A percentile compares a stretch with the other conserved stretches of the same genome.
Evolutionary conservation across 1,284 basidiomycete species (phyloP).

Genomic region (Cerrena zonata): DNA sequence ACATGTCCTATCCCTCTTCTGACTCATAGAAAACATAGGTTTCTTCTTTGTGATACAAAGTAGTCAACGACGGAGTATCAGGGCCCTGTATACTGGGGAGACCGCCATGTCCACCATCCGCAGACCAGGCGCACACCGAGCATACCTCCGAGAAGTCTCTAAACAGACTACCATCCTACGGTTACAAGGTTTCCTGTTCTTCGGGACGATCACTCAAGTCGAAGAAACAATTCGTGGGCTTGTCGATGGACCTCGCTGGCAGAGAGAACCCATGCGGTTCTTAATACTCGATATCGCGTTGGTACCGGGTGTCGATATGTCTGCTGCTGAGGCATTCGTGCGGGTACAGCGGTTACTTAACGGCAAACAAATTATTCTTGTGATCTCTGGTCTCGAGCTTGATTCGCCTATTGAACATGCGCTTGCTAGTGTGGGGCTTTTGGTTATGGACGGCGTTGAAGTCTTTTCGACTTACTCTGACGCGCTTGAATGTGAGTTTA

Average conservation of each 20-base stretch:
- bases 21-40: conserved; percentile 36
- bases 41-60: conserved; percentile 96
- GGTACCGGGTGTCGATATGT: conserved; percentile 90
- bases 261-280: conserved; percentile 81
- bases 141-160: conserved; percentile 86
- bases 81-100: conserved; percentile 74
- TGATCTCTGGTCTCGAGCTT: conserved; percentile 77
- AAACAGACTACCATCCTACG: conserved; percentile 87
- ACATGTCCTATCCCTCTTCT: not conserved
- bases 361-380: conserved; percentile 74
- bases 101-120: conserved; percentile 87
- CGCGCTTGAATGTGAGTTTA: conserved; percentile 82
- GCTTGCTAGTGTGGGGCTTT: conserved; percentile 68
- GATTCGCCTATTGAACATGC: conserved; percentile 67
- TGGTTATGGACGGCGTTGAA: conserved; percentile 75
- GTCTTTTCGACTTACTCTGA: conserved; percentile 82
- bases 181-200: conserved; percentile 91
- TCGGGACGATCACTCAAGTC: conserved; percentile 87
- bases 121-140: conserved; percentile 80
- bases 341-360: conserved; percentile 81
- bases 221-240: conserved; percentile 76
- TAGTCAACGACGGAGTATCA: conserved; percentile 77
- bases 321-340: conserved; percentile 91
- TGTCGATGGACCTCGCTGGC: conserved; percentile 73
- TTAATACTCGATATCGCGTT: conserved; percentile 81